Percentiles rank a stretch among this genome's conserved stretches.
Conservation (phyloP, 73 alveolate genomes). For the Breviolum minutum region DNA sequence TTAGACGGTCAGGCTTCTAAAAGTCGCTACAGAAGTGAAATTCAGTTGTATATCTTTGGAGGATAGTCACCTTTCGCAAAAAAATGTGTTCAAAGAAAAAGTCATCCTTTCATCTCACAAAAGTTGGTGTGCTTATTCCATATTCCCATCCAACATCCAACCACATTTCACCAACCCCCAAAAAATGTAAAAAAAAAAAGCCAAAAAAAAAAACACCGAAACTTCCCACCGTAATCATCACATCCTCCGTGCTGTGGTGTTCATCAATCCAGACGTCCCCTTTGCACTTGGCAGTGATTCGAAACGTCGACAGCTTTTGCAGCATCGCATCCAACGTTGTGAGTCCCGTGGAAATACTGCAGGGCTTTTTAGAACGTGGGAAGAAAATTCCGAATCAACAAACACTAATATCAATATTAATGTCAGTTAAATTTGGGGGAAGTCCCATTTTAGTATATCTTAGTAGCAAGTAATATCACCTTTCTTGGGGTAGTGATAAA, state of each 20-base stretch:
- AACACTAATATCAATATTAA: not conserved
- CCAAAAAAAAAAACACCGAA: not conserved
- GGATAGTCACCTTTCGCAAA: no score
- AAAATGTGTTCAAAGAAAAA: no score
- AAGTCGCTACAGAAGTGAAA: no score
- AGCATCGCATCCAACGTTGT: conserved; percentile 51
- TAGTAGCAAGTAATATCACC: no score
- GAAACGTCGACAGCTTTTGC: conserved; percentile 9
- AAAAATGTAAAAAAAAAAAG: not conserved
- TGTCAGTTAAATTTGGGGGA: no score
- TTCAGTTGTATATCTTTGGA: no score
- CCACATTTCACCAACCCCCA: not conserved
- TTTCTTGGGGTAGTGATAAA: no score
- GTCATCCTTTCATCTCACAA: not conserved
- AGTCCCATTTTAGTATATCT: no score
- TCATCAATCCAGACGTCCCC: conserved; percentile 91
- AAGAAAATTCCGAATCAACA: not conserved
- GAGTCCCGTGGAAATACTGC: conserved; percentile 83
- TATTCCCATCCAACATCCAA: not conserved
- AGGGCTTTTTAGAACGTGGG: not conserved
- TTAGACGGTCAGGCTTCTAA: no score
- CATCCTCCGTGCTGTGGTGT: conserved; percentile 93
- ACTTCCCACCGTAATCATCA: conserved; percentile 68
- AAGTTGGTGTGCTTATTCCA: not conserved
- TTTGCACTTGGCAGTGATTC: conserved; percentile 11